Evolutionary conservation across 441 rosid species (phyloP).

Genomic region (Mallotus repandus): DNA sequence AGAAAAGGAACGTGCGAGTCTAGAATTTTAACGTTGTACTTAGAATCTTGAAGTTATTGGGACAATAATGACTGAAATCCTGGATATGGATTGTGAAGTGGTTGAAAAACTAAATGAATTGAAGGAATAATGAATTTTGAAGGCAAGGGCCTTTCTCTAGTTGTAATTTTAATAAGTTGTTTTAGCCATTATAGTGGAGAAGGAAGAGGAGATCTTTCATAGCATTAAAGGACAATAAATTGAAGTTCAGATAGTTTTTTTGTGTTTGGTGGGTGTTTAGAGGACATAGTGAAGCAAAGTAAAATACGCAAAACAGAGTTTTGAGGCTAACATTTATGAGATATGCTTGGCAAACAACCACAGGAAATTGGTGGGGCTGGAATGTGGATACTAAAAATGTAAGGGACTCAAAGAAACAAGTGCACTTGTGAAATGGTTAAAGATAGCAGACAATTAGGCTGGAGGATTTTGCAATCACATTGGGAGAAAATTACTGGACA

Average conservation of each 20-base stretch:
- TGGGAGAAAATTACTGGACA: background rate
- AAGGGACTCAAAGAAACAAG: background rate
- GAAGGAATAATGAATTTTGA: background rate
- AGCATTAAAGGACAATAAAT: background rate
- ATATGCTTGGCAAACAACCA: too few relatives aligned
- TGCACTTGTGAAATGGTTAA: background rate
- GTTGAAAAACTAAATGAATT: background rate
- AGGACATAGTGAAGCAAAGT: background rate
- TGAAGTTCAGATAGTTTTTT: background rate
- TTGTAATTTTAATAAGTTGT: background rate
- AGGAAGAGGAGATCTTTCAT: background rate
- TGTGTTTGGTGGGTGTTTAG: background rate
- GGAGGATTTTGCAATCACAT: background rate
- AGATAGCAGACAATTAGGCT: background rate
- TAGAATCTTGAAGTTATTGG: conserved; percentile 1
- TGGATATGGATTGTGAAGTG: background rate
- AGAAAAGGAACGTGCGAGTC: background rate
- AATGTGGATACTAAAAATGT: background rate
- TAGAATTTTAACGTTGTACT: background rate
- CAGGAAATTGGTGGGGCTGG: background rate
- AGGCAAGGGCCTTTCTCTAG: background rate
- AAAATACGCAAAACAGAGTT: background rate
- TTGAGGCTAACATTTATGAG: background rate
- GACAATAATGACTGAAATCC: background rate
- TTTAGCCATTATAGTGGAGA: background rate